Percentiles rank a stretch among this genome's conserved stretches.
These are phyloP conservation scores for Kwoniella dendrophila DNA, from an alignment of 768 basidiomycete species.

Conservation along the genomic window DNA sequence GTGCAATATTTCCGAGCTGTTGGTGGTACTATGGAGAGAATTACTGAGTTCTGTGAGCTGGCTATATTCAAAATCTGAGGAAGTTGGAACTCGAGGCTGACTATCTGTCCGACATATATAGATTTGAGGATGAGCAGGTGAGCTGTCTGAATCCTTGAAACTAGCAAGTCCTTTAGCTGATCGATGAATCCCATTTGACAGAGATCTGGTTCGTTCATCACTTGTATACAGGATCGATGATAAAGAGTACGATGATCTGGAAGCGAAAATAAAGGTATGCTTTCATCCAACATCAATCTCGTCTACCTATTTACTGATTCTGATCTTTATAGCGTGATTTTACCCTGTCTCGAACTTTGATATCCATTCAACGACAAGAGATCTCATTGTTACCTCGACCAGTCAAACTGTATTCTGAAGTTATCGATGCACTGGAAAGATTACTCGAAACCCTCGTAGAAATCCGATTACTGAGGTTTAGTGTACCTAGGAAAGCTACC, in stretches of 20 bases:
- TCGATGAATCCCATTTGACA: neutral
- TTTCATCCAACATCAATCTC: neutral
- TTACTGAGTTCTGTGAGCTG: conserved; percentile 49
- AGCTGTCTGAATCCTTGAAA: neutral
- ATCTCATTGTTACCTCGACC: conserved; percentile 53
- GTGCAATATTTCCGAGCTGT: conserved; percentile 47
- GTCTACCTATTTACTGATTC: neutral
- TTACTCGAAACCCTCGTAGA: conserved; percentile 45
- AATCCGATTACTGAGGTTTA: conserved; percentile 46
- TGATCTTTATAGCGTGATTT: conserved; percentile 31
- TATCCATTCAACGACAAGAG: conserved; percentile 51
- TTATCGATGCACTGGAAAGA: conserved; percentile 40
- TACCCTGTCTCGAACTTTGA: conserved; percentile 35
- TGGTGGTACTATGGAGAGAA: conserved; percentile 41
- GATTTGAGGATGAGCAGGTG: conserved; percentile 50
- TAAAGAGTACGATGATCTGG: conserved; percentile 41
- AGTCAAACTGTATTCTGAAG: conserved; percentile 44
- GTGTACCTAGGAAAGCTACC: conserved; percentile 51
- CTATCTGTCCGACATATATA: conserved; percentile 5
- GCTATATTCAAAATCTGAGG: neutral
- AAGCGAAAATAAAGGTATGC: conserved; percentile 33
- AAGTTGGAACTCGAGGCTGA: neutral
- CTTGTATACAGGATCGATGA: conserved; percentile 41
- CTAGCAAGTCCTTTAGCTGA: neutral
- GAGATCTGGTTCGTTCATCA: conserved; percentile 48